phyloP scores from a whole-genome alignment of 176 grass and related monocot species.

The Carex myosuroides region DNA sequence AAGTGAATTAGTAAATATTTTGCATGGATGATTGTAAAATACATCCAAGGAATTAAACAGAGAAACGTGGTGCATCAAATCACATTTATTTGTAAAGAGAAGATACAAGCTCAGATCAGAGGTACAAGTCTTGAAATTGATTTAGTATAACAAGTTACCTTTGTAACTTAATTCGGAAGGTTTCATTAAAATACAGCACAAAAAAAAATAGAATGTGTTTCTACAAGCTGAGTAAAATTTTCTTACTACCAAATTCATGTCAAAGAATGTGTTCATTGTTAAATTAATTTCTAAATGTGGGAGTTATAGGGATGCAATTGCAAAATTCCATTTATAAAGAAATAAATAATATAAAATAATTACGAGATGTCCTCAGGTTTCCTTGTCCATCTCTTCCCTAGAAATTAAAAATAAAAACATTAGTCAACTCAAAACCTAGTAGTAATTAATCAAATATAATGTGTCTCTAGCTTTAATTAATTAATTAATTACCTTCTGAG shows the following conservation, averaged over 20 bases:
- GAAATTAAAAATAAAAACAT: neutral
- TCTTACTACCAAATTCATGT: neutral
- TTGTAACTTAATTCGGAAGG: too few species aligned
- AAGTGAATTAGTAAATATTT: neutral
- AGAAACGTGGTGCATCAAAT: too few species aligned
- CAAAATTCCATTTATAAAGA: neutral
- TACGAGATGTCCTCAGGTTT: slow-evolving; percentile 5
- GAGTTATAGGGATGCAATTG: neutral
- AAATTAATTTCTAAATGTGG: neutral
- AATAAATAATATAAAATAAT: neutral
- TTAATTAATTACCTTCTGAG: slow-evolving; percentile 1
- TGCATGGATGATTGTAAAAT: too few species aligned
- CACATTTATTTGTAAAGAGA: too few species aligned
- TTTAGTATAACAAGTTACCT: too few species aligned
- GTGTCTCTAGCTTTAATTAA: neutral
- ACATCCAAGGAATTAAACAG: too few species aligned
- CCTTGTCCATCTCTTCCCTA: slow-evolving; percentile 8
- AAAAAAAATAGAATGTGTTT: neutral
- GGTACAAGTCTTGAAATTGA: too few species aligned
- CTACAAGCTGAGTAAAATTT: neutral
- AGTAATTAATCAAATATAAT: neutral
- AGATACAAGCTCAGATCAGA: too few species aligned
- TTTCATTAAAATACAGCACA: too few species aligned
- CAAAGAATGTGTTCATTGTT: neutral
- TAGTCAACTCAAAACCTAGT: neutral